Base-by-base conservation (phyloP, 176 grass and related monocot genomes). In the Puya raimondii region DNA sequence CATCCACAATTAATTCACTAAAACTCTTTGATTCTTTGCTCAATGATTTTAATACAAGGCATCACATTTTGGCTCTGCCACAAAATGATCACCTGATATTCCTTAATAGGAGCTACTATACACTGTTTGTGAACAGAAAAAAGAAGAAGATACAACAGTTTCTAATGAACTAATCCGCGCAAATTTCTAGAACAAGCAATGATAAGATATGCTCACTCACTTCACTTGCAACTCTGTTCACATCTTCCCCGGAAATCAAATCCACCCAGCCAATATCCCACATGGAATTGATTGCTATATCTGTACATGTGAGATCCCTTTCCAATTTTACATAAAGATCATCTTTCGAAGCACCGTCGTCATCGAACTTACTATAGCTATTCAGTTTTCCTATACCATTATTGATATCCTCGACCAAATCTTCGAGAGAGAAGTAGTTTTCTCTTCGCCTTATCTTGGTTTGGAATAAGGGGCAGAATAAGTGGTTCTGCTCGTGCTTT, bases 251-350 rank as follows among this genome's bases (percentile, higher is more conserved):
- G 72, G 57, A 87, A 51, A 80, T 56, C 81, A 80, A 84, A 58
- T 84, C 72, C 51, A 80, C 63, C 92, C 92, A 91, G 33, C 92
- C 80, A 73, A 84, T 69, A 49, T 89, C 83, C 92, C 92, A 96
- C 17, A 33, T 64, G 22, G 66, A 70, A 68, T 68, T 91, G 57
- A 89, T 76, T 27, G 73, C 65, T 10, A 27, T 1, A 33, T 91
- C 72, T 21, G 67, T 22, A 50, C 76, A 91, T 25, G 54, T 63
- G 3, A 96, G 67, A 72, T 96, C 92, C 67, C 72, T 96, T 80
- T 91, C 88, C 83, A 96, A 75, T 25, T 84, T 96, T 57, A 80
- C 12, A 69, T 75, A 72, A 17, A 88, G 48, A 53, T 11, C 64
- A n/a, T 91, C 88, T 78, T 80, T 86, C 1, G 18, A 52, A 67